Evolutionary conservation across 257 asterid genomes (phyloP).

Genomic region (Solanum bulbocastanum): DNA sequence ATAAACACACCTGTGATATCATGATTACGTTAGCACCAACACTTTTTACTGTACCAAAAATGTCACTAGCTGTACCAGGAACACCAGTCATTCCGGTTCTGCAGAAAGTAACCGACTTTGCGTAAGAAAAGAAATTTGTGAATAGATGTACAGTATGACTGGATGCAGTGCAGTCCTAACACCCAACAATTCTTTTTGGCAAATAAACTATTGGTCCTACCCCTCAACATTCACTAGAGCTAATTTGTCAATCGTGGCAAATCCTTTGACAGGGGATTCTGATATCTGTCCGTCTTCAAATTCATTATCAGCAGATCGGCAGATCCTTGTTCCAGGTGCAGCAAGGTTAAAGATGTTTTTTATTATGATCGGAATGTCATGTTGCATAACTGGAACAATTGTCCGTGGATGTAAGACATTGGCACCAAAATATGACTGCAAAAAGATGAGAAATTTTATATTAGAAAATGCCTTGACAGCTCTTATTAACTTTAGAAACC

Average conservation of each 20-base stretch:
- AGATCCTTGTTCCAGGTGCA: slow-evolving; percentile 87
- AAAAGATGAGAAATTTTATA: neutral
- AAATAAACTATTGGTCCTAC: slow-evolving; percentile 27
- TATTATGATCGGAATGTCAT: slow-evolving; percentile 88
- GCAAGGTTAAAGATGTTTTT: slow-evolving; percentile 90
- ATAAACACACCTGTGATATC: slow-evolving; percentile 78
- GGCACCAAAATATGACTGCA: slow-evolving; percentile 98
- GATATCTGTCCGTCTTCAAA: slow-evolving; percentile 34
- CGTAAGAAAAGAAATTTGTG: neutral
- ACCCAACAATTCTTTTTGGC: neutral
- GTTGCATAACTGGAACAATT: slow-evolving; percentile 93
- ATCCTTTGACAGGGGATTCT: slow-evolving; percentile 81
- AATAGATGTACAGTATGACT: neutral
- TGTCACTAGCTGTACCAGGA: slow-evolving; percentile 92
- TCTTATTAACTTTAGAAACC: neutral
- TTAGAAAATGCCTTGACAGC: neutral
- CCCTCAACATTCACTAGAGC: slow-evolving; percentile 99
- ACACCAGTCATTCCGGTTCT: slow-evolving; percentile 99
- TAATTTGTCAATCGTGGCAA: slow-evolving; percentile 94
- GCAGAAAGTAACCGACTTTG: slow-evolving; percentile 6
- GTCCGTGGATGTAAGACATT: slow-evolving; percentile 98
- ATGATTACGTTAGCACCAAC: slow-evolving; percentile 97
- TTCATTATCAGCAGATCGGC: slow-evolving; percentile 39
- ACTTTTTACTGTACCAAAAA: slow-evolving; percentile 82
- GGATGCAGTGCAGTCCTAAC: neutral